Evolutionary conservation across 352 stramenopile species (phyloP), one percentile per base, ranked within the genome.

Genomic region (Plasmopara viticola): DNA sequence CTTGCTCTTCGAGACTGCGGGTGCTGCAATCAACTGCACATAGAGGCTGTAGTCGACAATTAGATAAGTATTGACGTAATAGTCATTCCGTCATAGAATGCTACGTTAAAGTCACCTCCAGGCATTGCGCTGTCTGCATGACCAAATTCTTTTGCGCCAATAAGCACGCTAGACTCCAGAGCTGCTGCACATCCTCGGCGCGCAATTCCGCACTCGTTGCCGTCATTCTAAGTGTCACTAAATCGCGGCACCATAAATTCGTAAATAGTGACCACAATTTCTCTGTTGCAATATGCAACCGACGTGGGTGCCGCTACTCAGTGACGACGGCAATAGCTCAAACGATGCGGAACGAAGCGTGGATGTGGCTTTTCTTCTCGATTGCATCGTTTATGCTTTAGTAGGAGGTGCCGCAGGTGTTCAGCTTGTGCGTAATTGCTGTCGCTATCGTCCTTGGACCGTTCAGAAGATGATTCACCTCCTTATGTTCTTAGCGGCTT

Each of bases 381-480:
- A 87, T 44, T 65, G 67, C 3, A 83, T 85, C 30, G 68, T 75
- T 10, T 92, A 92, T 34, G 76, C 76, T 37, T 43, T 89, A 6
- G 73, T 92, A 20, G 78, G 66, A n/a, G 65, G 65, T 13, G 68
- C 66, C 3, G 62, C 78, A 9, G 65, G 76, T 17, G 66, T 84
- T 33, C 84, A 94, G 56, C 58, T 94, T n/a, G 67, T 78, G 38
- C 84, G 84, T 41, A 94, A 92, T 42, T 92, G 82, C 66, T 83
- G 70, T 30, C 77, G 81, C 25, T 93, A 94, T 63, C 74, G 74
- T 2, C 77, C 80, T 3, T 93, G 82, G 82, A 94, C 82, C 6
- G 74, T 90, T 56, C 84, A 94, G 62, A 94, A 94, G 63, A 87
- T 91, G 74, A 72, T 92, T 43, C 84, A 94, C 50, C 14, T 87